Evolutionary conservation across 2,329 filamentous ascomycete genomes (phyloP).

Genomic region (Apiospora rasikravindrae): DNA sequence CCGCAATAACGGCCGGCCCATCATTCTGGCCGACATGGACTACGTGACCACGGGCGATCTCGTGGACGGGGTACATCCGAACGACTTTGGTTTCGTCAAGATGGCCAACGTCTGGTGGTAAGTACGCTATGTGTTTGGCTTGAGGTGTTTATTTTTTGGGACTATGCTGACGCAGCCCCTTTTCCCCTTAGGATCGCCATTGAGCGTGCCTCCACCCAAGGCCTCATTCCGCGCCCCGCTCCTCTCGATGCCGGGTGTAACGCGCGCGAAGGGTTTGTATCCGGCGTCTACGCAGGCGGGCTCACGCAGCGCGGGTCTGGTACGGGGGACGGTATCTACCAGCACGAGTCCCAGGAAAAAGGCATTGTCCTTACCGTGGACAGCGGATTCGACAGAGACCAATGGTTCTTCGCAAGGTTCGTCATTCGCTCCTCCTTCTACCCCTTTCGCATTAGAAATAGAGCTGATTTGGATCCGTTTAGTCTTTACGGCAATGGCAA

Average conservation of each 20-base stretch:
- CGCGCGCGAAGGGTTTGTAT: slow-evolving; percentile 32
- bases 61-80: slow-evolving; percentile 30
- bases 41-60: slow-evolving; percentile 24
- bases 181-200: slow-evolving; percentile 13
- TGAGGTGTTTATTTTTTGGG: not conserved
- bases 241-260: slow-evolving; percentile 14
- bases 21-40: slow-evolving; percentile 21
- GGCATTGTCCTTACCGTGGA: slow-evolving; percentile 27
- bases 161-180: not conserved
- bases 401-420: slow-evolving; percentile 31
- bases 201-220: slow-evolving; percentile 21
- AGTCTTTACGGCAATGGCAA: slow-evolving; percentile 12
- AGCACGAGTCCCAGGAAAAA: slow-evolving; percentile 29
- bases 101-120: slow-evolving; percentile 30
- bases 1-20: not conserved
- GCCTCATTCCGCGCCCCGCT: slow-evolving; percentile 15
- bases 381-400: slow-evolving; percentile 31
- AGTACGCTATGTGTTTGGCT: not conserved
- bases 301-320: slow-evolving; percentile 37
- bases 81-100: slow-evolving; percentile 28
- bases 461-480: not conserved
- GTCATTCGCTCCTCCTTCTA: not conserved
- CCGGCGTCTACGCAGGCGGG: slow-evolving; percentile 30
- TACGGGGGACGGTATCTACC: slow-evolving; percentile 37
- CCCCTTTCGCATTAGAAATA: not conserved